phyloP scores from a whole-genome alignment of 345 rosid genomes.

The Acer saccharum region DNA sequence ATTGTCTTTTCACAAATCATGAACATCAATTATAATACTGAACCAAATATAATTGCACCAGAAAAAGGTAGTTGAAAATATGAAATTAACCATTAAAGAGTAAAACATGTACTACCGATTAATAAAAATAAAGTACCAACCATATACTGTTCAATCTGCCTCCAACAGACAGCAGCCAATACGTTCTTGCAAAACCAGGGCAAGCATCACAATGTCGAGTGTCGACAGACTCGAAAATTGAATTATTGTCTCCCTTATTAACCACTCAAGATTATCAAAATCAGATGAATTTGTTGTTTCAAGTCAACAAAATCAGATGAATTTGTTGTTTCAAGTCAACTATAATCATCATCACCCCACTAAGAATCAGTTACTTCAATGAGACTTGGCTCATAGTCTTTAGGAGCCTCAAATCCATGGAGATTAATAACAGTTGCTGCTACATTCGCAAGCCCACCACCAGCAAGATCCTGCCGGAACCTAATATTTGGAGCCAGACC shows the following conservation, averaged over 20 bases:
- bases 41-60: neutral
- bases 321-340: neutral
- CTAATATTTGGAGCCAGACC: slow-evolving; percentile 65
- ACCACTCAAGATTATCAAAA: neutral
- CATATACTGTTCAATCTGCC: neutral
- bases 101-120: neutral
- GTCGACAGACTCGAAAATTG: neutral
- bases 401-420: slow-evolving; percentile 84
- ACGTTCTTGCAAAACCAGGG: neutral
- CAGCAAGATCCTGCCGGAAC: slow-evolving; percentile 67
- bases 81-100: neutral
- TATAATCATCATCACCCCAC: neutral
- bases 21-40: neutral
- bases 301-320: too few species aligned
- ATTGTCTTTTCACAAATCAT: neutral
- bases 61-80: neutral
- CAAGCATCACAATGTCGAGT: neutral
- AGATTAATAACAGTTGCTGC: slow-evolving; percentile 98
- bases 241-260: slow-evolving; percentile 8
- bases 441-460: slow-evolving; percentile 85
- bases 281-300: neutral
- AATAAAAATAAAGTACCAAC: neutral
- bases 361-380: slow-evolving; percentile 62
- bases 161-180: slow-evolving; percentile 2
- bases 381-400: slow-evolving; percentile 80